Conservation (phyloP, 2,329 filamentous ascomycete species). For the Exserohilum turcica region DNA sequence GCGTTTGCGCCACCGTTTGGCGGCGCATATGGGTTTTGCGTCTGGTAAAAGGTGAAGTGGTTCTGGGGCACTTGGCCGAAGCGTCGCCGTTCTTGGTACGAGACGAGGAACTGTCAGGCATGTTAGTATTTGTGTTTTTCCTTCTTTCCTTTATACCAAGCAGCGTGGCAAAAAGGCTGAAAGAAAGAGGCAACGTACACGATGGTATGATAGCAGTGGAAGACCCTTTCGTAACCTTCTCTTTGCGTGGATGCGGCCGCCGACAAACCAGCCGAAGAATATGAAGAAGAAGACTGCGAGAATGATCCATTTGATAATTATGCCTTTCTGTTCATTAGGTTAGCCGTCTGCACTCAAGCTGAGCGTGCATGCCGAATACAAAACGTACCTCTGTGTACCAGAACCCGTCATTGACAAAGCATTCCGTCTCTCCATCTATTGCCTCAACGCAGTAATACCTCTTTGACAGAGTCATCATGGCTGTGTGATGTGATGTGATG, state of each 20-base stretch:
- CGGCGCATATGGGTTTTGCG: conserved; percentile 25
- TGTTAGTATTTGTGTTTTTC: too few relatives aligned
- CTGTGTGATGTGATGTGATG: conserved; percentile 6
- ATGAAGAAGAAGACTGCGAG: conserved; percentile 66
- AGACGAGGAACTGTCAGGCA: conserved; percentile 49
- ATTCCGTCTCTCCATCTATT: conserved; percentile 32
- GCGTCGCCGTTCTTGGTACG: conserved; percentile 44
- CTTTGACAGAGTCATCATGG: conserved; percentile 36
- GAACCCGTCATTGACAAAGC: conserved; percentile 39
- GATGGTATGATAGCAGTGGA: conserved; percentile 70
- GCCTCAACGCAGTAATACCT: conserved; percentile 38
- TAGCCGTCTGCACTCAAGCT: conserved; percentile 6
- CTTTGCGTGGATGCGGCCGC: conserved; percentile 73
- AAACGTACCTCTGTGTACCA: conserved; percentile 41
- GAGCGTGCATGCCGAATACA: too few relatives aligned
- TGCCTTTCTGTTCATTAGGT: conserved; percentile 57
- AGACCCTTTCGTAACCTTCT: conserved; percentile 68
- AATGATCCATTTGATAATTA: conserved; percentile 73
- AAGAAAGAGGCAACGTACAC: conserved; percentile 46
- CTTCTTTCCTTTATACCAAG: too few relatives aligned
- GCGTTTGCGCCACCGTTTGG: conserved; percentile 1
- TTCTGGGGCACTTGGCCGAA: conserved; percentile 42
- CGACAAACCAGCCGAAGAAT: conserved; percentile 66
- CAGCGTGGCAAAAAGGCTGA: too few relatives aligned
- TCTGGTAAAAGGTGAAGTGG: conserved; percentile 49